Evolutionary conservation across 2,329 filamentous ascomycete genomes (phyloP), one percentile per base, ranked within the genome.

Genomic region (Lomentospora prolificans): DNA sequence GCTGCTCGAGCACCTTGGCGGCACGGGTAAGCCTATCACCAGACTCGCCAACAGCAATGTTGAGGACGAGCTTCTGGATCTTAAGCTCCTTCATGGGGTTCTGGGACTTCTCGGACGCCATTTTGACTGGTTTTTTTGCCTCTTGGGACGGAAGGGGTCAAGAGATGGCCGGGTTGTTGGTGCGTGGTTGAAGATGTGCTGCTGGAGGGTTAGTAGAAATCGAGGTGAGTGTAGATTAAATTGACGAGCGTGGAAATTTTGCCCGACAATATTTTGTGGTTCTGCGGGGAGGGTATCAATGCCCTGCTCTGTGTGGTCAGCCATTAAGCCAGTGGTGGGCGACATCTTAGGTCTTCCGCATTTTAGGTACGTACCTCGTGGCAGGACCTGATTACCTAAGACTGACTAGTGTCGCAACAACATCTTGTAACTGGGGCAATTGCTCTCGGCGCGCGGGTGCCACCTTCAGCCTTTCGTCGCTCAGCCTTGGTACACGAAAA

Each of bases 51-150:
- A 99, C 94, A 69, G 89, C 96, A 80, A 96, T 96, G 87, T 96
- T 96, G 75, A 96, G 89, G 77, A 96, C 91, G 76, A 96, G 89
- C 84, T 96, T 96, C 82, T 95, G 90, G 80, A 96, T 94, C 82
- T 90, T 90, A 75, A 97, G 89, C 82, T 99, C 92, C 82, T 91
- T 89, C 94, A 99, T 99, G 81, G 94, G 92, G 86, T 99, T 99
- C 76, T 82, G 80, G 75, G 82, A 75, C 85, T 97, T 96, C 75
- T 92, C 89, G 76, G 87, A 80, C 77, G 68, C 67, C 71, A 74
- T 74, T 65, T 59, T 60, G 58, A 56, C 44, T 48, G 44, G 24
- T 48, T 48, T 41, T 17, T 27, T 46, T 48, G 44, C 10, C 44
- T 48, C 22, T 22, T 22, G 48, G 48, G 25, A 31, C 14, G 14